Conservation (phyloP, 2,329 filamentous ascomycete genomes). For the Westerdykella sp. region DNA sequence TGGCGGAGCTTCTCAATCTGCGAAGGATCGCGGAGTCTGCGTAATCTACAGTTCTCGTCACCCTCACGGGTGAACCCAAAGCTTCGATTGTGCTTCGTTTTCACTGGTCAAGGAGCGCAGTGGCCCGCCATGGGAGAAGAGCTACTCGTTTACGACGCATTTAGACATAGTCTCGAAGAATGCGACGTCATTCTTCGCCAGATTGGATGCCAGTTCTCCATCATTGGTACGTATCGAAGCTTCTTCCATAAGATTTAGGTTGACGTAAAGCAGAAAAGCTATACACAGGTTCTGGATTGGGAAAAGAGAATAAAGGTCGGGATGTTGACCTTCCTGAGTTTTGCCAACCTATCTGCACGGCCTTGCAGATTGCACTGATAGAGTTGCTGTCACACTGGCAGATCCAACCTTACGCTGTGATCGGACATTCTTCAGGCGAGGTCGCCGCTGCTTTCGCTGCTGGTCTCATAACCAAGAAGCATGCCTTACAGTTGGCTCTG, state of each 20-base stretch:
- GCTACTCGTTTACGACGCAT: constrained; percentile 11
- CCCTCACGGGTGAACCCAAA: no score
- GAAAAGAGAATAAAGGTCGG: no score
- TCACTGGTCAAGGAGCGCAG: constrained; percentile 31
- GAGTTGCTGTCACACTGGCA: constrained; percentile 10
- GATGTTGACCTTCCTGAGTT: neutral
- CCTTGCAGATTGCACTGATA: constrained; percentile 18
- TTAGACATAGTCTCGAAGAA: constrained; percentile 7
- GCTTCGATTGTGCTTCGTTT: constrained; percentile 12
- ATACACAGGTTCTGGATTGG: neutral
- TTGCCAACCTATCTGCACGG: constrained; percentile 17
- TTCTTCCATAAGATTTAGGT: no score
- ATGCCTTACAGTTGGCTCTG: constrained; percentile 12
- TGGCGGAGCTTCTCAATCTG: no score
- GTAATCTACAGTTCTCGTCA: no score
- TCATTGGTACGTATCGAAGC: neutral
- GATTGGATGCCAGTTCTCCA: neutral
- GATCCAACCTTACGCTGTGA: constrained; percentile 9
- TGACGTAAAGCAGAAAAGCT: neutral
- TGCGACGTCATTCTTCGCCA: constrained; percentile 1
- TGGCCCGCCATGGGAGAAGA: constrained; percentile 21
- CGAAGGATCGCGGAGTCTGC: no score
- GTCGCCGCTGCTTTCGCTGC: constrained; percentile 26
- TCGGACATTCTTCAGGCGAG: constrained; percentile 31
- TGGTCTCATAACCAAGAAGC: constrained; percentile 3